Base-by-base conservation (phyloP, 1,284 basidiomycete species). In the Malassezia cuniculi region DNA sequence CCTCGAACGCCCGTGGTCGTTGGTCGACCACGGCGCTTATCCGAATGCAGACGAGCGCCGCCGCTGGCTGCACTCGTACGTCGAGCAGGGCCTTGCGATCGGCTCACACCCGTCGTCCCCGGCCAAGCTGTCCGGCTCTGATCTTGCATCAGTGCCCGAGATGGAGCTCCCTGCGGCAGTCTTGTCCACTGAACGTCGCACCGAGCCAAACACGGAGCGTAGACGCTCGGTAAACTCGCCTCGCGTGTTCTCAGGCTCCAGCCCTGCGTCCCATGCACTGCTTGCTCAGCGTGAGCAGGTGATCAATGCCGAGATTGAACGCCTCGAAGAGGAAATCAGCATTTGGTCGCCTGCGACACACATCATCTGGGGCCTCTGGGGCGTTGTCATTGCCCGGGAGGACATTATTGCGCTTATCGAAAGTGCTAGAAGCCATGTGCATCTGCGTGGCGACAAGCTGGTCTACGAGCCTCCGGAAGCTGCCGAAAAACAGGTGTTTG, bases 291-390 rank as follows among this genome's bases (percentile, higher is more conserved):
- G 44, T 11, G 27, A 58, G 18, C 51, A 54, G 17, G 41, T 48
- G 1, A 48, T 45, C 26, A 56, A 52, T 16, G 56, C 57, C 27
- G 60, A 66, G 37, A 39, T 61, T 11, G 62, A 63, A 21, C 45
- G 62, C 1, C 49, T 66, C 8, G 62, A 66, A 24, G 38, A 51
- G 15, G 62, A 66, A 37, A 50, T 66, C 8, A 32, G 30, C 12
- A 41, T 63, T 1, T 66, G 57, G 58, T 50, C 51, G 19, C 52
- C 60, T 1, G 62, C 62, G 5, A 52, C 51, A 8, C 57, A 66
- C 34, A 60, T 60, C 7, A 49, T 58, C 15, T 66, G 62, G 62
- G 62, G 52, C 4, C 37, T 66, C 8, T 66, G 62, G 62, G 62
- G 62, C 6, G 50, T 64, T 21, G 58, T 60, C 1, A 58, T 63